Base-by-base conservation (phyloP, 108 stramenopile genomes). In the Cyclotella cryptica region DNA sequence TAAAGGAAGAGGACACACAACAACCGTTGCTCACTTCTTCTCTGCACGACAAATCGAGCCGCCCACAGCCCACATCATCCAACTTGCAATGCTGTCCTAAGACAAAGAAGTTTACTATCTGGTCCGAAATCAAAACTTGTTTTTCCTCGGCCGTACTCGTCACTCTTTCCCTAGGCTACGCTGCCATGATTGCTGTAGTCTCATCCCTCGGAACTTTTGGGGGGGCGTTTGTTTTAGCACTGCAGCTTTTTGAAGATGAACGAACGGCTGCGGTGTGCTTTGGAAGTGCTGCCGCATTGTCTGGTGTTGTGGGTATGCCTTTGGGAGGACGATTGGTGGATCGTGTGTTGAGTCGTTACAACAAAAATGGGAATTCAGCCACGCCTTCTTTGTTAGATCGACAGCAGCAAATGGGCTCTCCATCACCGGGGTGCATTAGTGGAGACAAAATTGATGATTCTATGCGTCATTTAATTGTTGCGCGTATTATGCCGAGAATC, bases 241-340 rank as follows among this genome's bases (percentile, higher is more conserved):
- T 84, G 11, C 59, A 84, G 26, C 68, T 84, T 28, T 84, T 71
- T 43, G 74, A 80, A 57, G 74, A 84, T 66, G 79, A 84, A 59
- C 51, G 62, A 45, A 61, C 35, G 5, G 83, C 79, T 39, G 83
- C 83, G 3, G 45, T 28, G 15, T 80, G 74, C 44, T 84, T 84
- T 58, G 83, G 83, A 11, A 80, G 62, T 44, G 74, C 83, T 10
- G 83, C 83, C 8, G 83, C 83, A 13, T 30, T 80, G 10, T 45
- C 83, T 13, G 76, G 75, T 3, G 60, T 77, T 14, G 60, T 78
- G 24, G 66, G 79, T 46, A 69, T 41, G 22, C 51, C 55, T 18
- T 40, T 55, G 42, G 55, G 40, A 28, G 42, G 40, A 22, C 40
- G 15, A 21, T 40, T 70, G 52, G 41, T 70, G 13, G 69, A 57